Percentiles rank a stretch among this genome's conserved stretches.
Conservation (phyloP, 139 green algal species). For the Chlorella sp. region DNA sequence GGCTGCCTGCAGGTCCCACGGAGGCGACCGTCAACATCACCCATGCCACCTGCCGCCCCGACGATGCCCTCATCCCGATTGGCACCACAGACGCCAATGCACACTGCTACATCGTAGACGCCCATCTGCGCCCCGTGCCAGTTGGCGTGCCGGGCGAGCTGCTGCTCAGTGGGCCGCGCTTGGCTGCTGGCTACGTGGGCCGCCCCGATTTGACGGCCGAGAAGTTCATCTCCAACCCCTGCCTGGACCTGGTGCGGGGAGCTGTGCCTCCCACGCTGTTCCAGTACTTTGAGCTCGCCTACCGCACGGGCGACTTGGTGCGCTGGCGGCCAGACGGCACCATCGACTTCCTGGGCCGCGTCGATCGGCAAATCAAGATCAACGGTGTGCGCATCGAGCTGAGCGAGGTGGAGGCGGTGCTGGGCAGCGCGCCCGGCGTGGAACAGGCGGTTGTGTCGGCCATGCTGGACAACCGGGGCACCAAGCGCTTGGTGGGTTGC, state of each 20-base stretch:
- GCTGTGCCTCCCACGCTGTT: background rate
- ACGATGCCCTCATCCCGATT: conserved; percentile 36
- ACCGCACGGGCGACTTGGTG: conserved; percentile 52
- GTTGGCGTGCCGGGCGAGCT: conserved; percentile 52
- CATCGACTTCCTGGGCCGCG: conserved; percentile 47
- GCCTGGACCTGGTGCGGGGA: background rate
- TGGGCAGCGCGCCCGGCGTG: conserved; percentile 10
- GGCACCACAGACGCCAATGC: conserved; percentile 47
- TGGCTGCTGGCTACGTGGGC: conserved; percentile 48
- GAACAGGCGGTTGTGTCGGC: background rate
- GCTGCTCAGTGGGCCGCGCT: conserved; percentile 34
- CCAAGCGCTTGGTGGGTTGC: conserved; percentile 26
- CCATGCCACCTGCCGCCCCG: too few relatives aligned
- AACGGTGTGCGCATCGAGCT: conserved; percentile 61
- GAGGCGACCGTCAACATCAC: too few relatives aligned
- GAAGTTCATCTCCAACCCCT: conserved; percentile 44
- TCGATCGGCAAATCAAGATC: conserved; percentile 60
- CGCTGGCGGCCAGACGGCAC: conserved; percentile 29
- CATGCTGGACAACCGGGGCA: background rate
- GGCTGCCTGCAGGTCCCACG: too few relatives aligned
- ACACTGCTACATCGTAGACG: conserved; percentile 39
- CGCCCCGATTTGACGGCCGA: conserved; percentile 40
- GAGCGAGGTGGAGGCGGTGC: conserved; percentile 51
- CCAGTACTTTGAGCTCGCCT: conserved; percentile 11
- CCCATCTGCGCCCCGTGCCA: conserved; percentile 25